Conservation (phyloP, 441 rosid species). For the Cnidoscolus chayamansa region DNA sequence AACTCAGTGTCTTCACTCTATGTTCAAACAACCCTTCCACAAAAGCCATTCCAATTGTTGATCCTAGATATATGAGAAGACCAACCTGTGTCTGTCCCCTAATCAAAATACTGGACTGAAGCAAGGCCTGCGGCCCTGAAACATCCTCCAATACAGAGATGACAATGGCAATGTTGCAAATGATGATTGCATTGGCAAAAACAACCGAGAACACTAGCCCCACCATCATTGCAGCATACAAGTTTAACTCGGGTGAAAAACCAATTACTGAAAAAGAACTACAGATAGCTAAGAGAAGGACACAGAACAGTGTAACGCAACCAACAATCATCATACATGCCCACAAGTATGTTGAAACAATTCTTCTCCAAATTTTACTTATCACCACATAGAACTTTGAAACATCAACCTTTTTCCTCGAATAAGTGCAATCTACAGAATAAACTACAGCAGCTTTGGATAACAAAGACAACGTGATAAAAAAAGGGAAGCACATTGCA, state of each 20-base stretch:
- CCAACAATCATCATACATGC: slow-evolving; percentile 52
- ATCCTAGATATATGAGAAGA: slow-evolving; percentile 71
- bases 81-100: slow-evolving; percentile 93
- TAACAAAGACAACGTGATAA: slow-evolving; percentile 50
- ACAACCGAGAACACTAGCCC: slow-evolving; percentile 73
- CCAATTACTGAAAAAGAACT: slow-evolving; percentile 52
- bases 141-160: slow-evolving; percentile 83
- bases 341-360: slow-evolving; percentile 65
- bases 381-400: slow-evolving; percentile 53
- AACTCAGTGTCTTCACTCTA: slow-evolving; percentile 77
- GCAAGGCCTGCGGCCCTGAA: slow-evolving; percentile 69
- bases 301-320: slow-evolving; percentile 60
- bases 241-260: slow-evolving; percentile 49
- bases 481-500: slow-evolving; percentile 70
- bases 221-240: slow-evolving; percentile 50
- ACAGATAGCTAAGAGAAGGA: slow-evolving; percentile 54
- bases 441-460: slow-evolving; percentile 69
- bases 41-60: slow-evolving; percentile 74
- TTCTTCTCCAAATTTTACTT: slow-evolving; percentile 63
- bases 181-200: slow-evolving; percentile 66
- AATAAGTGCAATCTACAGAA: slow-evolving; percentile 77
- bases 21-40: slow-evolving; percentile 89
- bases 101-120: slow-evolving; percentile 58
- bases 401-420: slow-evolving; percentile 43
- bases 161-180: slow-evolving; percentile 73